Base-by-base conservation (phyloP, 495 filamentous ascomycete genomes). In the Hypoxylon fuscum region DNA sequence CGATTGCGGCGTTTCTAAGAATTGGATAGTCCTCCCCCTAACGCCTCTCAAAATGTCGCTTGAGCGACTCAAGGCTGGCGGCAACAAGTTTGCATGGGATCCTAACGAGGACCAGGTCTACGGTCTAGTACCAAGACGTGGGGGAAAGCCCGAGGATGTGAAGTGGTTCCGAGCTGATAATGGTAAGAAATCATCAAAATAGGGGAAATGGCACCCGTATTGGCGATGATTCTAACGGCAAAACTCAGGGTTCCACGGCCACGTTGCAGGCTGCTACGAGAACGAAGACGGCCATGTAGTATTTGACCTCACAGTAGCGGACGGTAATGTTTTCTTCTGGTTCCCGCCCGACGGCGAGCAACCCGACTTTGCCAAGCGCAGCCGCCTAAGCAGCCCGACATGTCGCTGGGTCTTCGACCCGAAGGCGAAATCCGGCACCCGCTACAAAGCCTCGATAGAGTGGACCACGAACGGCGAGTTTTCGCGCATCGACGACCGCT, bases 401-500 rank as follows among this genome's bases (percentile, higher is more conserved):
- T 73, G 73, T 48, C 80, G 82, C 12, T 85, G 82, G 82, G 69
- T 80, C n/a, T 77, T 85, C 50, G 77, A 85, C 65, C 81, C 81
- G 21, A 71, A 72, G 20, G 66, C 75, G 3, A 69, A 70, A 27
- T 72, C 76, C 1, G 70, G 78, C 17, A 70, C 71, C 14, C 67
- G 76, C 1, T 68, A 79, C 9, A 60, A 51, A 32, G 69, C 77
- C 12, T 49, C 71, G 1, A 0, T 73, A 17, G 50, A 75, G 6
- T 81, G 81, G 66, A 65, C 69, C 2, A 77, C 77, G 5, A 81
- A 76, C 47, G 82, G 83, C 17, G 85, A 87, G 66, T 86, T 86
- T 75, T 83, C 80, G 6, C 77, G 84, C 18, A 85, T 87, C 55
- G 85, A 87, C 61, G 85, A 86, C 54, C 78, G 84, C 1, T 79